Conservation (phyloP, 2,329 filamentous ascomycete genomes). For the Colletotrichum nymphaeae region DNA sequence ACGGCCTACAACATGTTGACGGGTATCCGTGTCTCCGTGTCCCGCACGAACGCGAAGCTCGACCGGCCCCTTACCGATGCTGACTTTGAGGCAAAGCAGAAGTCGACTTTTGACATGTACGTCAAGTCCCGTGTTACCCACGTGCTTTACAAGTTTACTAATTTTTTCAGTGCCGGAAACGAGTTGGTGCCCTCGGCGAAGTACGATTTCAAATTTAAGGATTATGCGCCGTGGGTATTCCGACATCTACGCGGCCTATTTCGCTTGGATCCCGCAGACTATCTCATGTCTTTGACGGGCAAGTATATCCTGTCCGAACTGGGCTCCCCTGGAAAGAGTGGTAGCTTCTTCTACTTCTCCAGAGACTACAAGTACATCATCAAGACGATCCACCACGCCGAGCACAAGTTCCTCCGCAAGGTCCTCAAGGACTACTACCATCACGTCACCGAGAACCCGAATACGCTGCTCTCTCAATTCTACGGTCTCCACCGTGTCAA, state of each 20-base stretch:
- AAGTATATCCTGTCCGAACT: constrained; percentile 99
- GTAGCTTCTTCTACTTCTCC: constrained; percentile 99
- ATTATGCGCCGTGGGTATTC: constrained; percentile 99
- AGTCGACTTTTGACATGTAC: constrained; percentile 98
- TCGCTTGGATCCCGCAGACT: constrained; percentile 94
- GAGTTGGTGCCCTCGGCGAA: constrained; percentile 97
- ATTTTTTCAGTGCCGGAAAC: constrained; percentile 80
- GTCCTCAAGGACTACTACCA: constrained; percentile 92
- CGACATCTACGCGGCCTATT: constrained; percentile 89
- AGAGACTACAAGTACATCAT: constrained; percentile 99
- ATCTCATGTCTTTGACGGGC: constrained; percentile 96
- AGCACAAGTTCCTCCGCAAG: constrained; percentile 88
- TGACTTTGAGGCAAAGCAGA: constrained; percentile 94
- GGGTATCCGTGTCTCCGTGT: constrained; percentile 96
- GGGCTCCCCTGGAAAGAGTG: constrained; percentile 96
- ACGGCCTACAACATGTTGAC: constrained; percentile 99
- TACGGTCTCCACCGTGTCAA: constrained; percentile 98
- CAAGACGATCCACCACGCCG: constrained; percentile 97
- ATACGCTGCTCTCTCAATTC: constrained; percentile 96
- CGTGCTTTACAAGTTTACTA: constrained; percentile 44
- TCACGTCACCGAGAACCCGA: constrained; percentile 92
- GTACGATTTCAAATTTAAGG: constrained; percentile 99
- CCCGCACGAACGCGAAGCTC: constrained; percentile 95
- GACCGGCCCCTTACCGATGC: constrained; percentile 89
- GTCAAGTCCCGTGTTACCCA: constrained; percentile 1